Evolutionary conservation across 305 asterid species (phyloP), one percentile per base, ranked within the genome.

Genomic region (Fraxinus xanthoxyloides): DNA sequence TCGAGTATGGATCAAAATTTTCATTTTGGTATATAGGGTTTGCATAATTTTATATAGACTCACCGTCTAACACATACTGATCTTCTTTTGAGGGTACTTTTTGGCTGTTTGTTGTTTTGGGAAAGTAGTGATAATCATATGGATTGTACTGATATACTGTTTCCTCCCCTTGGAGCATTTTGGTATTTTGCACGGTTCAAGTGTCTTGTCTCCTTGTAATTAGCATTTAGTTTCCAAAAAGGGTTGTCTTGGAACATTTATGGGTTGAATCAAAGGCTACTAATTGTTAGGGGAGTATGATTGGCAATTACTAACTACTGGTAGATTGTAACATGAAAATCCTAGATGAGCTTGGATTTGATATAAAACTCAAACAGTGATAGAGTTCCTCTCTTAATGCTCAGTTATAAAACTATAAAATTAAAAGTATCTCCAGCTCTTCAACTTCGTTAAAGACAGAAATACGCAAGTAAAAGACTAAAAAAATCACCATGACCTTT

Each of bases 201-300:
- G 85, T 86, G 84, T 79, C 65, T 83, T 87, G 89, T 88, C 89
- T 81, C 84, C 63, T 36, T 80, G 19, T 79, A 77, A 80, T 84
- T 82, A 82, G 81, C 83, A 74, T 81, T 24, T 82, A 72, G 83
- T 83, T 83, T 85, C 80, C 82, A 73, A 34, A 83, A 84, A 61
- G 79, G 72, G 82, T 84, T 84, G 72, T 81, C 86, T 84, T 78
- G 73, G 74, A 28, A 67, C 56, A 46, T 46, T 46, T 40, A 10
- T 4, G 10, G 15, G 51, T 40, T 10, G 51, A 40, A 40, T 2
- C 51, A 10, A 46, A 46, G 6, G 56, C 56, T 38, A 38, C 48
- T 38, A 38, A 9, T 38, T 38, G 48, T n/a, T n/a, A n/a, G n/a
- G 40, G 40, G 9, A 35, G 9, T 35, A 35, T 6, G 40, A 35